A percentile compares a stretch with the other conserved stretches of the same genome.
Conservation (phyloP, 1,284 basidiomycete species). For the Takashimella koratensis region DNA sequence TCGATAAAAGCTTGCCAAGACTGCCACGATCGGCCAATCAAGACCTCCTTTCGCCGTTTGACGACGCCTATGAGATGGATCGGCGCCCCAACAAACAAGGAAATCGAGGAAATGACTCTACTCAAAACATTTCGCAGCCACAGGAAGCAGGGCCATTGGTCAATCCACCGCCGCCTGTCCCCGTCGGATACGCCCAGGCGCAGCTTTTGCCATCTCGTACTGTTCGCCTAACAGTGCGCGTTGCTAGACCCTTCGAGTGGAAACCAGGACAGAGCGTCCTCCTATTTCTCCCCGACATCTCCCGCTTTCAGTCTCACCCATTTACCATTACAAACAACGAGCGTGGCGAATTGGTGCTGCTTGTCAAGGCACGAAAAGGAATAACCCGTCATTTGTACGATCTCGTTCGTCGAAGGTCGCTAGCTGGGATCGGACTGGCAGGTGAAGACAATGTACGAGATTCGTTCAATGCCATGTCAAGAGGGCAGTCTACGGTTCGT, state of each 20-base stretch:
- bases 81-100: background rate
- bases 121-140: background rate
- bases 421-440: constrained; percentile 26
- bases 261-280: constrained; percentile 63
- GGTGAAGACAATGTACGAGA: constrained; percentile 2
- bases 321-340: constrained; percentile 73
- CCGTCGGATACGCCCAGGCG: constrained; percentile 61
- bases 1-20: background rate
- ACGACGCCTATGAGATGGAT: background rate
- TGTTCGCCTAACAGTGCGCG: constrained; percentile 66
- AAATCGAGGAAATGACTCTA: background rate
- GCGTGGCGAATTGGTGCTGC: constrained; percentile 63
- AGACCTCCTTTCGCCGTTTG: background rate
- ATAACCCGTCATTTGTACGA: constrained; percentile 75
- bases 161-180: constrained; percentile 27
- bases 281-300: constrained; percentile 67
- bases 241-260: constrained; percentile 63
- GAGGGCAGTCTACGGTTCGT: constrained; percentile 1
- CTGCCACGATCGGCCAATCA: background rate
- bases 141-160: background rate
- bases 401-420: constrained; percentile 47
- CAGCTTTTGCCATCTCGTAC: constrained; percentile 75
- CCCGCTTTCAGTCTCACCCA: constrained; percentile 68
- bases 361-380: constrained; percentile 71
- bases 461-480: background rate